Conservation (phyloP, 2,329 filamentous ascomycete species). For the Fusarium sterilihyphosum region DNA sequence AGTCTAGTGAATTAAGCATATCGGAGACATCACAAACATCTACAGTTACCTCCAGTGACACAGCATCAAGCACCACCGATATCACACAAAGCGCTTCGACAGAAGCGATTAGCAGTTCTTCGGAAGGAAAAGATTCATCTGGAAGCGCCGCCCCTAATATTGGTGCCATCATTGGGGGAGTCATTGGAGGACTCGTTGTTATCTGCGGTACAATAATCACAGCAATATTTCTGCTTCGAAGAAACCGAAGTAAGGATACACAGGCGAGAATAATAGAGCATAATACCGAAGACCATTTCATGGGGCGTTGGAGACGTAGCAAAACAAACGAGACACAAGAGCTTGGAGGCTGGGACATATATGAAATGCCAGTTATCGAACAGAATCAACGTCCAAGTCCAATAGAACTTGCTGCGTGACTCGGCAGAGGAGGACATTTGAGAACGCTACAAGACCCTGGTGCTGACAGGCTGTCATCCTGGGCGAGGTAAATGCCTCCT, state of each 20-base stretch:
- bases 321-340: background rate
- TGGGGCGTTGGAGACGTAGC: background rate
- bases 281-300: background rate
- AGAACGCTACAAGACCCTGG: background rate
- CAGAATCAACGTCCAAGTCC: background rate
- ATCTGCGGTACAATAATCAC: constrained; percentile 26
- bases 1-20: constrained; percentile 1
- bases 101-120: background rate
- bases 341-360: background rate
- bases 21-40: background rate
- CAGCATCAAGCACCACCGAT: background rate
- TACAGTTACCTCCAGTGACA: background rate
- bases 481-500: too few species aligned
- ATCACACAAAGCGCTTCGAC: background rate
- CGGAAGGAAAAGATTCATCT: background rate
- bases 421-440: background rate
- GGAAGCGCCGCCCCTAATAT: constrained; percentile 34
- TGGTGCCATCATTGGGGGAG: constrained; percentile 50
- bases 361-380: background rate
- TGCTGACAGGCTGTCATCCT: background rate
- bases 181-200: constrained; percentile 50
- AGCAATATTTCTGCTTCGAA: constrained; percentile 11
- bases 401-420: constrained; percentile 1
- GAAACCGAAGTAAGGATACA: background rate
- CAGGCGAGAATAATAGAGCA: background rate